Base-by-base conservation (phyloP, 2,329 filamentous ascomycete genomes). In the Metarhizium brunneum region DNA sequence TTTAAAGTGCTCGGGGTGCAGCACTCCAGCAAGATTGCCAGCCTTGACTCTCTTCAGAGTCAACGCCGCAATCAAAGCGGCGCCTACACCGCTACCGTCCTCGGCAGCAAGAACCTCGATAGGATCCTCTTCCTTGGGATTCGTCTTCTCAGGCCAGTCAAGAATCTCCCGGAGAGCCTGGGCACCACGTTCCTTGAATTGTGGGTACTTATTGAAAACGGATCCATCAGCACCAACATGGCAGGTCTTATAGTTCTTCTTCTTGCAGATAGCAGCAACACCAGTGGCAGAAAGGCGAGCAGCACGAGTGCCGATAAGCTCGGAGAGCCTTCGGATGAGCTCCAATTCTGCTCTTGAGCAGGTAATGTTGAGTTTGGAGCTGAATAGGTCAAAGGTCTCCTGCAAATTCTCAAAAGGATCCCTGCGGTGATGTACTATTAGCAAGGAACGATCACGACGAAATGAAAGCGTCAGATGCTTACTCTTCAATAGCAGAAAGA, bases 151-250 rank as follows among this genome's bases (percentile, higher is more conserved):
- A 2, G 88, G 84, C 92, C 92, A 97, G 77, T 96, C 92, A 42
- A 99, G 83, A 62, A 99, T 96, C 78, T 99, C 94, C 55, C 90
- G 85, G 54, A 99, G 82, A 32, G 94, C 94, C 70, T 86, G 80
- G 14, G 94, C 92, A 55, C 92, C 92, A 54, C 94, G 87, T 56
- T 85, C 83, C 80, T 96, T 96, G 83, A 99, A 99, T 75, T 96
- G 88, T 13, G 94, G 94, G 75, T 99, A 99, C 72, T 97, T 97
- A 81, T 96, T 96, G 78, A 99, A 99, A 54, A 99, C 92, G 18
- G 90, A 95, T 42, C 94, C 94, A 68, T 99, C 94, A 53, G 94
- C 94, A 65, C 94, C 94, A 47, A 99, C 94, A 71, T 97, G 94
- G 76, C 90, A 95, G 42, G 82, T 81, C 67, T 87, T 75, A 72